phyloP scores from a whole-genome alignment of 805 yeast species.

The Nakazawaea pomicola region DNA sequence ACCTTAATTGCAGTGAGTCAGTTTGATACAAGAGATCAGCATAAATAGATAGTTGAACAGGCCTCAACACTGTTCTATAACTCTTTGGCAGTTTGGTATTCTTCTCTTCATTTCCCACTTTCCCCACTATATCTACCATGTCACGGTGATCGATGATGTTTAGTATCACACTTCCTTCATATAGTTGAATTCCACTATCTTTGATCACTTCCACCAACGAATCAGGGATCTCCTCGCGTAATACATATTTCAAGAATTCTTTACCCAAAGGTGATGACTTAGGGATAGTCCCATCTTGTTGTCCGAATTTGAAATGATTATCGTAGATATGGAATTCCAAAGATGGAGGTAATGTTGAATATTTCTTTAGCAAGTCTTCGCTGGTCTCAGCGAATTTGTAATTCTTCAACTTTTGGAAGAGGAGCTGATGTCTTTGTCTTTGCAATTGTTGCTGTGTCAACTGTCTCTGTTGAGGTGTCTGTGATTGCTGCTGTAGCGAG shows the following conservation, averaged over 20 bases:
- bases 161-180: conserved; percentile 85
- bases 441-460: conserved; percentile 37
- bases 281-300: conserved; percentile 82
- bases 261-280: conserved; percentile 72
- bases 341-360: conserved; percentile 72
- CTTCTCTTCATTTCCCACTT: conserved; percentile 6
- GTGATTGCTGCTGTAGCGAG: conserved; percentile 22
- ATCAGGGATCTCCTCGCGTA: conserved; percentile 80
- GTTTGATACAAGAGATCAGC: conserved; percentile 83
- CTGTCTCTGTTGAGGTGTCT: conserved; percentile 32
- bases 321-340: conserved; percentile 87
- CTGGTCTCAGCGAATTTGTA: conserved; percentile 65
- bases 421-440: conserved; percentile 27
- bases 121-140: conserved; percentile 20
- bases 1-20: conserved; percentile 66
- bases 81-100: conserved; percentile 48
- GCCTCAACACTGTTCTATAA: conserved; percentile 71
- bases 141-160: conserved; percentile 85
- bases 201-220: conserved; percentile 84
- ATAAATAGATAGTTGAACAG: conserved; percentile 76
- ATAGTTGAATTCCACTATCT: conserved; percentile 78
- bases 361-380: conserved; percentile 70
- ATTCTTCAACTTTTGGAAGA: conserved; percentile 36
- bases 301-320: conserved; percentile 87
- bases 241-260: conserved; percentile 74